phyloP scores from a whole-genome alignment of 495 filamentous ascomycete genomes.

The Clavariopsis aquatica region DNA sequence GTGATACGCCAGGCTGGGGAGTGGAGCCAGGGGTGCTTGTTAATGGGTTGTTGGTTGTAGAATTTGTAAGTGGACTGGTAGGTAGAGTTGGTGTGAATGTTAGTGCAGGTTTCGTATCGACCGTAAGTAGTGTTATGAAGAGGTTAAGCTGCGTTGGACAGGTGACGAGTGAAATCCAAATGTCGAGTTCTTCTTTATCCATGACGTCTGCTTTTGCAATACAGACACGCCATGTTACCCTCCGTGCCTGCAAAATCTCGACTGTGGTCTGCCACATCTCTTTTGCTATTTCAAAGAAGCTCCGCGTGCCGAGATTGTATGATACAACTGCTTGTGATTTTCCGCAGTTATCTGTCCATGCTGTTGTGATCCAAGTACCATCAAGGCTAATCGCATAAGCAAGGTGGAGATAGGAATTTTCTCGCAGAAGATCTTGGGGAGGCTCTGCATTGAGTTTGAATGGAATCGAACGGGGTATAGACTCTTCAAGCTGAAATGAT shows the following conservation, averaged over 20 bases:
- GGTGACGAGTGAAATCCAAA: slow-evolving; percentile 51
- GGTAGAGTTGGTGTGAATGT: slow-evolving; percentile 58
- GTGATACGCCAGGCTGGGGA: slow-evolving; percentile 45
- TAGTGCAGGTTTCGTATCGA: slow-evolving; percentile 67
- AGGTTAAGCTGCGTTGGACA: slow-evolving; percentile 41
- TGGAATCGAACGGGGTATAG: slow-evolving; percentile 68
- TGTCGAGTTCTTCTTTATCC: slow-evolving; percentile 73
- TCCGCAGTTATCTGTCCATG: slow-evolving; percentile 89
- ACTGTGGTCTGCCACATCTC: slow-evolving; percentile 87
- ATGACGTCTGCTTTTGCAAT: slow-evolving; percentile 73
- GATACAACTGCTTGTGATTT: slow-evolving; percentile 73
- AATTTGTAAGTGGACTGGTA: slow-evolving; percentile 28
- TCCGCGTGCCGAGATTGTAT: slow-evolving; percentile 63
- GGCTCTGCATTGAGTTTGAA: slow-evolving; percentile 73
- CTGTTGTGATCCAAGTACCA: slow-evolving; percentile 81
- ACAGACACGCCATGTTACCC: slow-evolving; percentile 78
- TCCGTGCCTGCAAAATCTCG: slow-evolving; percentile 68
- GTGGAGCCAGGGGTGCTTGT: slow-evolving; percentile 33
- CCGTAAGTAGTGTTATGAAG: slow-evolving; percentile 62
- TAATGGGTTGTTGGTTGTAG: not conserved
- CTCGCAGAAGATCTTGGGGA: slow-evolving; percentile 72
- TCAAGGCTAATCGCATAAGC: slow-evolving; percentile 81
- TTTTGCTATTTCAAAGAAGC: slow-evolving; percentile 63
- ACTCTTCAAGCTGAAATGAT: slow-evolving; percentile 73
- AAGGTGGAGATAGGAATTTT: slow-evolving; percentile 82